Conservation (phyloP, 75 land plant genomes). For the Larix kaempferi region DNA sequence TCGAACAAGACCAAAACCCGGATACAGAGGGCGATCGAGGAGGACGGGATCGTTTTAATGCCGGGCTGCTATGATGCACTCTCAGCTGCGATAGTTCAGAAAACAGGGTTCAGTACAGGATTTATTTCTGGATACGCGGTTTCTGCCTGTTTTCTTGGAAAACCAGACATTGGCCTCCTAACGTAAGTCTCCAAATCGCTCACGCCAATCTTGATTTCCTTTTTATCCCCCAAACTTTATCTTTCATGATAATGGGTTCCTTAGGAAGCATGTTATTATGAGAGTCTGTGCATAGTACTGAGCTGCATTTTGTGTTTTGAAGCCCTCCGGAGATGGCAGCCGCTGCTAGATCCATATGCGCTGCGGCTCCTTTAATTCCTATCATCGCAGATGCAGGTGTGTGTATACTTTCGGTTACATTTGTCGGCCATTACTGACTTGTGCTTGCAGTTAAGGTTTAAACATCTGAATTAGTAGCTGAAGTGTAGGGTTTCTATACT, state of each 20-base stretch:
- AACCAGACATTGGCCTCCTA: slow-evolving; percentile 41
- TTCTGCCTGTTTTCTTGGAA: slow-evolving; percentile 41
- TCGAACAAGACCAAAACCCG: neutral
- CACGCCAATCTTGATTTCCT: neutral
- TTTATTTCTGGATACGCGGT: slow-evolving; percentile 43
- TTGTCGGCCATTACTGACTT: too few relatives aligned
- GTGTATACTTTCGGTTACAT: neutral
- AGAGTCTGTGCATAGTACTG: neutral
- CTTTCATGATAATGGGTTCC: neutral
- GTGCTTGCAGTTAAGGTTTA: too few relatives aligned
- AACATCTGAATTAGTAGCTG: too few relatives aligned
- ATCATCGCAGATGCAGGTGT: slow-evolving; percentile 39
- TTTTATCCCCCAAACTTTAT: neutral
- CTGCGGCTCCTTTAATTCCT: slow-evolving; percentile 28
- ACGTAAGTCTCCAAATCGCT: slow-evolving; percentile 16
- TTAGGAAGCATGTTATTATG: neutral
- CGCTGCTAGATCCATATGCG: slow-evolving; percentile 27
- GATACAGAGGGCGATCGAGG: slow-evolving; percentile 12
- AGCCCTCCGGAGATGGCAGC: slow-evolving; percentile 51
- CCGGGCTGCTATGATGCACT: slow-evolving; percentile 43
- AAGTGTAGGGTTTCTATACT: too few relatives aligned
- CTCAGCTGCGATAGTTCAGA: slow-evolving; percentile 30
- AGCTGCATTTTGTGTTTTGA: neutral
- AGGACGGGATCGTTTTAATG: slow-evolving; percentile 30
- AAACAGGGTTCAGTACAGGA: slow-evolving; percentile 27